Evolutionary conservation across 768 basidiomycete genomes (phyloP), one percentile per base, ranked within the genome.

Genomic region (Panaeolus papilionaceus): DNA sequence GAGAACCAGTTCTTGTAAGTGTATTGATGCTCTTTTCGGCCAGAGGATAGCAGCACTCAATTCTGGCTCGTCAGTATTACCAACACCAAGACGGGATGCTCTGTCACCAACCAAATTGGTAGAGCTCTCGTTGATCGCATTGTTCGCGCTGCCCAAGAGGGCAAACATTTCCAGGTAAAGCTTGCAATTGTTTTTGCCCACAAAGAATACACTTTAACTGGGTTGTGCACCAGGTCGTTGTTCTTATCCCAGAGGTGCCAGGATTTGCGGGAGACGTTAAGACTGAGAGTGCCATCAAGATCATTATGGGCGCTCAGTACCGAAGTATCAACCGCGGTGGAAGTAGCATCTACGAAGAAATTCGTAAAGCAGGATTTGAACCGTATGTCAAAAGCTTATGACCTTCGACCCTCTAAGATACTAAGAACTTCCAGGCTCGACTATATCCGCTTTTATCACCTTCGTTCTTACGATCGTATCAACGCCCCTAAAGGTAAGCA

Each of bases 261-360:
- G 96, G 91, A 1, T 98, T 98, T 77, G 84, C 94, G 0, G 86
- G 96, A 2, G 88, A 95, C 75, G 84, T 98, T 75, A 92, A 89
- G 81, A 80, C 78, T 61, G 89, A 87, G 67, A 75, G 78, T 0
- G 79, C 90, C 1, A 71, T 95, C 65, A 89, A 92, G 81, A 92
- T 81, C 8, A 96, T 98, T 76, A 90, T 97, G 91, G 94, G 89
- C 10, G 95, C 90, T 0, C 92, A 93, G 74, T 94, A 92, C 74
- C 86, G 94, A 49, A 92, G 92, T 0, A 96, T 98, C 71, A 96
- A 96, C 75, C 88, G 96, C 23, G 96, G 96, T 6, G 94, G 93
- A 0, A 82, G 85, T 67, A 94, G 92, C 67, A 95, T 96, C 71
- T 95, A 94, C 71, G 94, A 96, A 72, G 86, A 89, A 74, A 82